phyloP scores from a whole-genome alignment of 768 basidiomycete species.

The Tylopilus subfusipes region DNA sequence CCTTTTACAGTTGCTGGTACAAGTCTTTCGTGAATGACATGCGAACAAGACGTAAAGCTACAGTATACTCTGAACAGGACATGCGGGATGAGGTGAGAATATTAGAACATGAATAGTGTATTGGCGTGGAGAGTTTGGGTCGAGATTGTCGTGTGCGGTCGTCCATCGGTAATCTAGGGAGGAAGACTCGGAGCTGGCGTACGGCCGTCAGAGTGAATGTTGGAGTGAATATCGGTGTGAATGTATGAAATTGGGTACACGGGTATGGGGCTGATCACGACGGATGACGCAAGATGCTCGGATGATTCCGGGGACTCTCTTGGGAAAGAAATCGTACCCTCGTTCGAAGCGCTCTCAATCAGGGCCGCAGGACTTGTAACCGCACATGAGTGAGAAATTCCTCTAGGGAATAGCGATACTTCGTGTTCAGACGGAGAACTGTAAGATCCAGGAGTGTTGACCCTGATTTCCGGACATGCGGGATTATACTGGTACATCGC shows the following conservation, averaged over 20 bases:
- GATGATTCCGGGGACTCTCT: conserved; percentile 5
- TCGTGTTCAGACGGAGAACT: conserved; percentile 11
- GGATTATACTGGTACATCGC: conserved; percentile 5
- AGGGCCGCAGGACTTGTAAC: conserved; percentile 2
- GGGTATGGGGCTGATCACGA: conserved; percentile 28
- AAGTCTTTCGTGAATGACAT: neutral
- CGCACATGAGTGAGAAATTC: conserved; percentile 4
- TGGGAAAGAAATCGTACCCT: neutral
- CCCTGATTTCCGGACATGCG: neutral
- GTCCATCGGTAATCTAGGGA: conserved; percentile 2
- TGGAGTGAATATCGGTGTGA: conserved; percentile 12
- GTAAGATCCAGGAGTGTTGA: conserved; percentile 3
- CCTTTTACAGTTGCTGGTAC: conserved; percentile 1
- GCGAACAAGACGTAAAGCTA: conserved; percentile 6
- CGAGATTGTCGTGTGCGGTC: neutral
- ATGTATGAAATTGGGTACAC: conserved; percentile 27
- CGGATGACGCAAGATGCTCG: conserved; percentile 14
- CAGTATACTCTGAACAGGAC: conserved; percentile 13
- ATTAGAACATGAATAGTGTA: conserved; percentile 7
- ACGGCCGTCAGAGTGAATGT: conserved; percentile 5
- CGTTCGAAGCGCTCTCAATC: conserved; percentile 5
- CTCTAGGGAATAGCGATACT: conserved; percentile 8
- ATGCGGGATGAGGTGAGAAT: conserved; percentile 4
- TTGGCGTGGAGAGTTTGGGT: neutral
- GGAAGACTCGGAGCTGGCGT: neutral